Evolutionary conservation across 116 monocot genomes (phyloP).

Genomic region (Trichopus zeylanicus): DNA sequence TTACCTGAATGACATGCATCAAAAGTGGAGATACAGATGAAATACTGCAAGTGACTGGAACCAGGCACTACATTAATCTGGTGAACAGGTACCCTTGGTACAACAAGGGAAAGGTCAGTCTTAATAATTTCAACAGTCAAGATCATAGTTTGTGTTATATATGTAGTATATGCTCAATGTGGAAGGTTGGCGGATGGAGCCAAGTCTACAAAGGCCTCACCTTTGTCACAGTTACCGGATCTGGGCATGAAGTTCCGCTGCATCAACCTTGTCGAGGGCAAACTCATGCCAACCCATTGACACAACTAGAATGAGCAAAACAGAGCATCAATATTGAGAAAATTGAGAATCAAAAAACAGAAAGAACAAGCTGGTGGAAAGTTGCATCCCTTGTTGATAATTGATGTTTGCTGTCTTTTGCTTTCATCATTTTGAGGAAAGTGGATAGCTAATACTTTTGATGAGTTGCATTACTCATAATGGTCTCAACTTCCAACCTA

Average conservation of each 20-base stretch:
- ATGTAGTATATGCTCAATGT: background rate
- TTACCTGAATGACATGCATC: background rate
- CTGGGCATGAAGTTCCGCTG: slow-evolving; percentile 86
- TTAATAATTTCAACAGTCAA: background rate
- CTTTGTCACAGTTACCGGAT: slow-evolving; percentile 62
- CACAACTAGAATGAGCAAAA: background rate
- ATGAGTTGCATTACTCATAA: too few species aligned
- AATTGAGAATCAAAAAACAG: too few species aligned
- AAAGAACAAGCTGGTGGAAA: too few species aligned
- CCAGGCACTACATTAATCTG: slow-evolving; percentile 49
- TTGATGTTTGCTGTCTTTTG: too few species aligned
- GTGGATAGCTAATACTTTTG: too few species aligned
- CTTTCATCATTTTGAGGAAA: too few species aligned
- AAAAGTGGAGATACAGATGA: slow-evolving; percentile 67
- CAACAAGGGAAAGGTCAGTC: slow-evolving; percentile 37
- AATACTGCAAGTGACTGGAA: slow-evolving; percentile 58
- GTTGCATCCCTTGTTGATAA: too few species aligned
- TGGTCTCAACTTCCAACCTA: too few species aligned
- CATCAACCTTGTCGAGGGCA: slow-evolving; percentile 65
- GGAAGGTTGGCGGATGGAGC: slow-evolving; percentile 87
- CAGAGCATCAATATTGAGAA: too few species aligned
- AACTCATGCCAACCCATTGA: slow-evolving; percentile 37
- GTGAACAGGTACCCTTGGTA: slow-evolving; percentile 59
- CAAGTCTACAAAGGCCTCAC: slow-evolving; percentile 81
- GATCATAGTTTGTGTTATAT: background rate